Conservation (phyloP, 768 basidiomycete species). For the Tricholoma terreum region DNA sequence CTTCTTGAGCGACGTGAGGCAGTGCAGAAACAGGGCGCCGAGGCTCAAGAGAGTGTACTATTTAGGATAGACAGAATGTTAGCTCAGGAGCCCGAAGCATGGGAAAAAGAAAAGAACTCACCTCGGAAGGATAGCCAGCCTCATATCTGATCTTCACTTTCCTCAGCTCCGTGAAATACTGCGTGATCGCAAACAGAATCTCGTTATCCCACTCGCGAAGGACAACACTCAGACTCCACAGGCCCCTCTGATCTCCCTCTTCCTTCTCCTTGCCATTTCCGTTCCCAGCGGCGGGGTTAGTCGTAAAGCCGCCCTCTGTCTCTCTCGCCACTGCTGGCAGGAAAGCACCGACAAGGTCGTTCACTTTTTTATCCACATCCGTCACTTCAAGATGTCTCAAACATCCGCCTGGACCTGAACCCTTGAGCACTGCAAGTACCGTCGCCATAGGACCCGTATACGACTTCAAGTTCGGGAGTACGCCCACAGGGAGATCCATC, state of each 20-base stretch:
- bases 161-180: conserved; percentile 33
- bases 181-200: conserved; percentile 39
- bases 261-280: background rate
- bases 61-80: background rate
- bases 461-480: conserved; percentile 12
- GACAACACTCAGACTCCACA: conserved; percentile 27
- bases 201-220: conserved; percentile 46
- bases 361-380: conserved; percentile 15
- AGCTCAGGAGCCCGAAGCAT: background rate
- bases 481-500: conserved; percentile 10
- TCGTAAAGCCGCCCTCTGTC: background rate
- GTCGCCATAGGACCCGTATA: conserved; percentile 17
- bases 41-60: conserved; percentile 40
- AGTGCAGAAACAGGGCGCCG: conserved; percentile 40
- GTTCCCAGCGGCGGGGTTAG: background rate
- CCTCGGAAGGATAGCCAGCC: conserved; percentile 38
- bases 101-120: conserved; percentile 21
- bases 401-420: conserved; percentile 8
- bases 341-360: conserved; percentile 11
- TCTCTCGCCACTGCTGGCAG: conserved; percentile 23
- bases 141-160: conserved; percentile 40
- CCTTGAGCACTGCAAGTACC: conserved; percentile 8
- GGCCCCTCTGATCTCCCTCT: background rate
- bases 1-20: conserved; percentile 33
- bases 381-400: conserved; percentile 14